These are phyloP conservation scores for Capsicum pubescens DNA, from an alignment of 257 asterid species.

Conservation along the genomic window DNA sequence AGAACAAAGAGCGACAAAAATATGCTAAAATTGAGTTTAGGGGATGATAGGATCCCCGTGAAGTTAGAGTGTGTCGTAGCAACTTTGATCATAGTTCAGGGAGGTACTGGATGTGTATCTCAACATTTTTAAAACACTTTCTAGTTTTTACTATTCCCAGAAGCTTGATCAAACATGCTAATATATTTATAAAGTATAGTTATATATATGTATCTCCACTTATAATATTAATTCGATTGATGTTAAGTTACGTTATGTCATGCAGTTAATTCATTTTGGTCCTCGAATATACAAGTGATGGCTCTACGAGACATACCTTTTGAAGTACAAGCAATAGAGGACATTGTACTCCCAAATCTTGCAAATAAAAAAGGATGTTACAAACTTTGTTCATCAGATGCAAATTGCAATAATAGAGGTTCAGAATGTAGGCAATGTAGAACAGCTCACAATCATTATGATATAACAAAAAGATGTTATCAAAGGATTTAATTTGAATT, in stretches of 20 bases:
- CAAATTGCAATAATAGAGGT: neutral
- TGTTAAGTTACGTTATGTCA: neutral
- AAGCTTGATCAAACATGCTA: too few relatives aligned
- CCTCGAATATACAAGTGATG: neutral
- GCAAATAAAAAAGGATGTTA: neutral
- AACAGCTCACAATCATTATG: constrained; percentile 10
- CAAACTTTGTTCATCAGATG: neutral
- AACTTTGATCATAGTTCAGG: too few relatives aligned
- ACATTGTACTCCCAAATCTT: neutral
- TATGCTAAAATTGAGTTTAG: too few relatives aligned
- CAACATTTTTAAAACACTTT: too few relatives aligned
- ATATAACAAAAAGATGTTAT: neutral
- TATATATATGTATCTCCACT: neutral
- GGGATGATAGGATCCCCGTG: too few relatives aligned
- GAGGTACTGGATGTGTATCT: too few relatives aligned
- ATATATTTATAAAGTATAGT: too few relatives aligned
- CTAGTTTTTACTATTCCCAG: too few relatives aligned
- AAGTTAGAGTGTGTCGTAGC: too few relatives aligned
- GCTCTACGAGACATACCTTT: neutral
- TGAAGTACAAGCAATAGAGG: neutral
- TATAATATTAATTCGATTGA: neutral
- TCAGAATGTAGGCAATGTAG: constrained; percentile 23
- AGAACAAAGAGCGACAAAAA: too few relatives aligned
- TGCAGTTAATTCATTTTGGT: neutral
- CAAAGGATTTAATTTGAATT: neutral